Evolutionary conservation across 2,329 filamentous ascomycete genomes (phyloP), one percentile per base, ranked within the genome.

Genomic region (Chrysoporthe austroafricana): DNA sequence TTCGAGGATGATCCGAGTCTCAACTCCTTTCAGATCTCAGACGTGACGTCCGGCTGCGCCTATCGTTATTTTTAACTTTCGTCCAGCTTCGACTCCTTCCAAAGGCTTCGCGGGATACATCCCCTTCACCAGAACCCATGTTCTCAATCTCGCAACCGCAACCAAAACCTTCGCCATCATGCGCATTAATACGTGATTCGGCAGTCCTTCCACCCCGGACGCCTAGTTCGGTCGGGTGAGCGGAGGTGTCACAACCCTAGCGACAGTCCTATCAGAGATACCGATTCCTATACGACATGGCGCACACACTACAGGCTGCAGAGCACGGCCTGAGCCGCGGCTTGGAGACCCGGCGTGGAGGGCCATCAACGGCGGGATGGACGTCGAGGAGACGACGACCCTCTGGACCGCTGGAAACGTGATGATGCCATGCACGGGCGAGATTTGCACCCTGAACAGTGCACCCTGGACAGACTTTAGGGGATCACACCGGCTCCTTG

Each of bases 91-190:
- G 44, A 48, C 16, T 26, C 36, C 16, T 2, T 62, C 42, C 14
- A 66, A 75, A 4, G 85, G 85, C 1, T 84, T 85, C 66, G 84
- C 86, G 11, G 84, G 86, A 71, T 87, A 87, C 67, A 84, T 86
- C 5, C 80, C 82, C 6, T 70, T 73, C 32, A 77, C 72, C 36
- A 63, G 59, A 48, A 68, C 57, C 44, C 63, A 70, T 14, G 16
- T 48, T 32, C 62, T n/a, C 60, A 91, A 91, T 76, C 81, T 91
- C 43, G 91, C 89, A 0, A 86, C 86, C 72, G 85, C 87, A 8
- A 83, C 84, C 1, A 72, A 79, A 0, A 77, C 78, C 50, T 81
- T 85, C 0, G 88, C 88, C 9, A 72, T 91, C 21, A 74, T 91
- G 42, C 81, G 79, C 57, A 89, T 91, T 60, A 89, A 91, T 74